phyloP scores from a whole-genome alignment of 108 stramenopile species.

The Pseudonitzschia pungens region DNA sequence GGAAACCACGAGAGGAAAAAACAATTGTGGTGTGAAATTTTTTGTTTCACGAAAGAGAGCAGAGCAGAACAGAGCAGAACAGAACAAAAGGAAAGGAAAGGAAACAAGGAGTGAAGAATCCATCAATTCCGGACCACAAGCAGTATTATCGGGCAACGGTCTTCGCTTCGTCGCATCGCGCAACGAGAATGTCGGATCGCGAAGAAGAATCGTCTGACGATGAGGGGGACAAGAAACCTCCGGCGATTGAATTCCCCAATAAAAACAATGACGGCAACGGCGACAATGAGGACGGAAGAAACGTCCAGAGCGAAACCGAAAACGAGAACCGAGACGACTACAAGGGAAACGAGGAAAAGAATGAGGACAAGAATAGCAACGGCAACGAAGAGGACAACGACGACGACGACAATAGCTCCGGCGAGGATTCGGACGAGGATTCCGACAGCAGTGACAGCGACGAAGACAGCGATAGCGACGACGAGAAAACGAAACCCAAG shows the following conservation, averaged over 20 bases:
- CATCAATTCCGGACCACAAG: neutral
- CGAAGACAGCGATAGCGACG: constrained; percentile 16
- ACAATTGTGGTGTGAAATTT: too few species aligned
- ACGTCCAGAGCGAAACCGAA: neutral
- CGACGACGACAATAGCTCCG: too few species aligned
- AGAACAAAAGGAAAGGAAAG: neutral
- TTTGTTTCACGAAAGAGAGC: neutral
- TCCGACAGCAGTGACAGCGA: neutral
- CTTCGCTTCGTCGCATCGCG: too few species aligned
- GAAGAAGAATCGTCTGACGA: neutral
- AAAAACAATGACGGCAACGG: neutral
- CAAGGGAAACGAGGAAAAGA: neutral
- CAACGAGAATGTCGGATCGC: neutral
- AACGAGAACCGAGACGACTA: too few species aligned
- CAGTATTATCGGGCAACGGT: too few species aligned
- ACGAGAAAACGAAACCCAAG: constrained; percentile 15
- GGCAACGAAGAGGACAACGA: too few species aligned
- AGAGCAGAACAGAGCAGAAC: neutral
- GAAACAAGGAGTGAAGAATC: neutral
- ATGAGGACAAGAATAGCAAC: neutral
- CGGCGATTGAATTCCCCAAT: neutral
- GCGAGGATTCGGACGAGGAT: neutral
- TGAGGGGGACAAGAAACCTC: neutral
- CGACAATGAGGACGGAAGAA: neutral
- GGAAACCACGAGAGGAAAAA: neutral